A percentile compares a stretch with the other conserved stretches of the same genome.
Conservation (phyloP, 768 basidiomycete species). For the Tephrocybe sp. region DNA sequence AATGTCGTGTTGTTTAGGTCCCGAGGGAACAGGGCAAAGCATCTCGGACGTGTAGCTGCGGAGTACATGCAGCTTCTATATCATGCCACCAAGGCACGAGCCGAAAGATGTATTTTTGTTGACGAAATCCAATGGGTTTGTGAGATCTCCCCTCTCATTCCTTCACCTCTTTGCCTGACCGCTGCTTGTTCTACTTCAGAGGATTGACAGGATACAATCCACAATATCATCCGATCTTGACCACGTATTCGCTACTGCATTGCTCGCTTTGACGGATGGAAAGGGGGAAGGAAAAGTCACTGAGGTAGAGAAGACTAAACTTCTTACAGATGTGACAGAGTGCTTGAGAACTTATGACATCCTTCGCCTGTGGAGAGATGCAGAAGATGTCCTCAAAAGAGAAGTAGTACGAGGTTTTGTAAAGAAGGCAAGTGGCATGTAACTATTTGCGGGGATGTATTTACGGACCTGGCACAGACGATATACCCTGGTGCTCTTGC, state of each 20-base stretch:
- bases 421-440: conserved; percentile 55
- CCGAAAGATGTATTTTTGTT: conserved; percentile 77
- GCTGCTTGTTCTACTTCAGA: conserved; percentile 37
- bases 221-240: conserved; percentile 88
- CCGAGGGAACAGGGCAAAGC: conserved; percentile 70
- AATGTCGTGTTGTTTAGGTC: conserved; percentile 34
- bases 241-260: conserved; percentile 67
- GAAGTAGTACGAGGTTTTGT: conserved; percentile 76
- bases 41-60: conserved; percentile 78
- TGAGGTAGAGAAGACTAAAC: conserved; percentile 66
- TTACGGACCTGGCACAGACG: conserved; percentile 50
- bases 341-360: conserved; percentile 79
- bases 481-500: conserved; percentile 70
- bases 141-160: conserved; percentile 21
- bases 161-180: conserved; percentile 3
- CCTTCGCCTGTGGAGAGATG: conserved; percentile 81
- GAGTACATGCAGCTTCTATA: conserved; percentile 95
- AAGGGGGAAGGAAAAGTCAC: conserved; percentile 48
- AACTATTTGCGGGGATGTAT: not conserved
- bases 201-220: conserved; percentile 79
- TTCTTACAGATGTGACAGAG: conserved; percentile 68
- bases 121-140: conserved; percentile 84
- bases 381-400: conserved; percentile 80
- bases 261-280: conserved; percentile 50
- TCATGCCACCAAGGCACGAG: conserved; percentile 78